These are phyloP conservation scores for Venturiaceae sp. DNA, from an alignment of 2,329 filamentous ascomycete species.

Conservation along the genomic window DNA sequence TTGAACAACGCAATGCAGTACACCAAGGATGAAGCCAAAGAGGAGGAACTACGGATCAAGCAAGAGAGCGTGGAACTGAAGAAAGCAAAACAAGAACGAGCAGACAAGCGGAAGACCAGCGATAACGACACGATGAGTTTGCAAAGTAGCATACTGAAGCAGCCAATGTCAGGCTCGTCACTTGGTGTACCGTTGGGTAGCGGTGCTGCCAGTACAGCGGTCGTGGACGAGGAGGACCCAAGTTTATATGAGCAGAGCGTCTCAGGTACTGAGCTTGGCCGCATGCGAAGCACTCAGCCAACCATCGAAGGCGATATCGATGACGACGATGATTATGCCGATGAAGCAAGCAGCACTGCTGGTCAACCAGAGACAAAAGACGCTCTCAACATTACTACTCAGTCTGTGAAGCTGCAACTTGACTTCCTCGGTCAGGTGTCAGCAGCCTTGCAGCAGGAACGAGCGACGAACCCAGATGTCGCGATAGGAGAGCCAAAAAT, in stretches of 20 bases:
- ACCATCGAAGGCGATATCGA: conserved; percentile 49
- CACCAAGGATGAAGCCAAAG: conserved; percentile 92
- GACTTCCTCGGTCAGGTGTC: conserved; percentile 84
- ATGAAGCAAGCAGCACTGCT: conserved; percentile 72
- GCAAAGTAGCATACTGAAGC: conserved; percentile 20
- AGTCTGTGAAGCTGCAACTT: conserved; percentile 86
- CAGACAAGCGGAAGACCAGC: conserved; percentile 28
- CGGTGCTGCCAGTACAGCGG: conserved; percentile 38
- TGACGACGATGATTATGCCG: conserved; percentile 66
- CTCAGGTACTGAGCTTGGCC: conserved; percentile 42
- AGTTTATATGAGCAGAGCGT: conserved; percentile 49
- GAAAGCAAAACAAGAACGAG: conserved; percentile 70
- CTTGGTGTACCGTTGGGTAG: conserved; percentile 4
- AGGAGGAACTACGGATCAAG: conserved; percentile 70
- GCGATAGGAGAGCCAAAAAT: conserved; percentile 69
- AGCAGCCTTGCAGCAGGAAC: conserved; percentile 66
- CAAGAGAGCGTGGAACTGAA: conserved; percentile 66
- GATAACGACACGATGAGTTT: conserved; percentile 32
- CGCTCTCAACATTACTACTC: conserved; percentile 92
- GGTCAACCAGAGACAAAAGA: conserved; percentile 70
- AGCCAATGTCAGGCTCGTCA: background rate
- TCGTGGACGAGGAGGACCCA: conserved; percentile 43
- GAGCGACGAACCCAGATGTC: conserved; percentile 57
- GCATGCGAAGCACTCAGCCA: conserved; percentile 36
- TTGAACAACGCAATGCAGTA: conserved; percentile 98